Percentiles rank a stretch among this genome's conserved stretches.
Evolutionary conservation across 2,329 filamentous ascomycete species (phyloP).

Genomic region (Aspergillus flavus): DNA sequence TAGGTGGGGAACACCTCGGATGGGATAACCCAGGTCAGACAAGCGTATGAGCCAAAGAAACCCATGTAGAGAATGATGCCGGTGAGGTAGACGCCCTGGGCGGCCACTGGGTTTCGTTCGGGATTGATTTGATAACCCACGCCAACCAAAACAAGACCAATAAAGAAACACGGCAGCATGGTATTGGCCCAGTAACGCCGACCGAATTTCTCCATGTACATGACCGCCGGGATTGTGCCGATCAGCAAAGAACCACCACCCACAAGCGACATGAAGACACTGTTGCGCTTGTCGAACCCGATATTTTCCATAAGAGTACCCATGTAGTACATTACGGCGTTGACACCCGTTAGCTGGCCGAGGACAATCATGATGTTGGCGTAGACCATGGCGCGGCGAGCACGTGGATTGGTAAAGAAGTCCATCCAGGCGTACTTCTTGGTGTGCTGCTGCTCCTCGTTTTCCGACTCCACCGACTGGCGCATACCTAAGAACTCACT

Average conservation of each 20-base stretch:
- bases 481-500: conserved; percentile 76
- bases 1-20: conserved; percentile 74
- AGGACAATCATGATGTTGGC: conserved; percentile 71
- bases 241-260: conserved; percentile 69
- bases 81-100: conserved; percentile 65
- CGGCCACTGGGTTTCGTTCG: conserved; percentile 48
- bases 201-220: conserved; percentile 72
- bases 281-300: conserved; percentile 63
- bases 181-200: conserved; percentile 74
- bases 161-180: conserved; percentile 72
- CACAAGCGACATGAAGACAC: conserved; percentile 75
- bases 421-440: conserved; percentile 70
- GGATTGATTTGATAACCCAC: conserved; percentile 61
- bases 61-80: conserved; percentile 64
- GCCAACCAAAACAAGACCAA: conserved; percentile 69
- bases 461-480: conserved; percentile 62
- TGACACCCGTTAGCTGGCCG: conserved; percentile 71
- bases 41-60: conserved; percentile 69
- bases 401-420: conserved; percentile 70
- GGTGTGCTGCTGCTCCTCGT: conserved; percentile 54
- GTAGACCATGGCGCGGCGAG: conserved; percentile 67
- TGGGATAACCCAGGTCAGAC: conserved; percentile 67
- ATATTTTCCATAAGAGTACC: conserved; percentile 67
- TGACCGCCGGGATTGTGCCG: conserved; percentile 68
- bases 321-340: conserved; percentile 75